phyloP scores from a whole-genome alignment of 257 asterid genomes.

The Plantago ovata region DNA sequence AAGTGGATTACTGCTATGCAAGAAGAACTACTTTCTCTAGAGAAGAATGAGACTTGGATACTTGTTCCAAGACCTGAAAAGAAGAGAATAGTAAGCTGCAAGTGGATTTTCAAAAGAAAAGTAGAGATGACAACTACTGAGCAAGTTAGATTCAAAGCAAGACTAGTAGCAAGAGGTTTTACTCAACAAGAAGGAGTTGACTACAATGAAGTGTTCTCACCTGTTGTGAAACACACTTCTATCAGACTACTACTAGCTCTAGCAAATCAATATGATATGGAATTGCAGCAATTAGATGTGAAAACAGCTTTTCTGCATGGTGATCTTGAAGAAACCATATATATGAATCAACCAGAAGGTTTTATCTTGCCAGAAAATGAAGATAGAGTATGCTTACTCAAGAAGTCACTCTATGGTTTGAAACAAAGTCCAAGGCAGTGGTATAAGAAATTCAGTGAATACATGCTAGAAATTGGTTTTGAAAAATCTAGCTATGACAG shows the following conservation, averaged over 20 bases:
- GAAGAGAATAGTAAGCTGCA: not conserved
- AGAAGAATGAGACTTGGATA: not conserved
- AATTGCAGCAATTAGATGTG: no score
- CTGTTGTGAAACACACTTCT: not conserved
- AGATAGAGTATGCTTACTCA: not conserved
- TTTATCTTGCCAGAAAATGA: not conserved
- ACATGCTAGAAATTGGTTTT: no score
- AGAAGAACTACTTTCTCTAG: no score
- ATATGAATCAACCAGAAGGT: not conserved
- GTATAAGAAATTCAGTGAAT: no score
- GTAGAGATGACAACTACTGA: not conserved
- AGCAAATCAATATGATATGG: not conserved
- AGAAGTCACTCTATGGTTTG: not conserved
- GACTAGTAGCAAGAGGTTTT: not conserved
- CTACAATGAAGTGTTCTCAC: constrained; percentile 3
- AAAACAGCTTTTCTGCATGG: no score
- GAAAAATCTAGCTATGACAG: no score
- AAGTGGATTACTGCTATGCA: no score
- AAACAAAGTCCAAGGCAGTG: no score
- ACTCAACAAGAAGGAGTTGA: not conserved
- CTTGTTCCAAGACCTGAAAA: not conserved
- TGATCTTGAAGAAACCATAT: no score
- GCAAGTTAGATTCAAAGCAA: not conserved
- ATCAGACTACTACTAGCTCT: not conserved
- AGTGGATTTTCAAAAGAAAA: not conserved